Conservation (phyloP, 225 moss, liverwort and hornwort species). For the Thuidium tamariscinum region DNA sequence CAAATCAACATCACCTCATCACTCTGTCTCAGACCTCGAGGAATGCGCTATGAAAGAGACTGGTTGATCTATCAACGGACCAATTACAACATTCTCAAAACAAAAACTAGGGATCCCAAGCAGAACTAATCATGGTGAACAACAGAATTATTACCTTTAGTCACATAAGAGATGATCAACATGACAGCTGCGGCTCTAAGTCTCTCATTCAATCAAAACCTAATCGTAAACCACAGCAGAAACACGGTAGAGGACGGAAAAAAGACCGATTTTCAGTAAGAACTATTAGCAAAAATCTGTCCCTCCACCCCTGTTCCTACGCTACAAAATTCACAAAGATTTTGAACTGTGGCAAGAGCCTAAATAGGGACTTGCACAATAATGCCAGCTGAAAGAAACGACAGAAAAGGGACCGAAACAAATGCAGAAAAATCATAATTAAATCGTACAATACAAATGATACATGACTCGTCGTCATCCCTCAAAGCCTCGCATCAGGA, state of each 20-base stretch:
- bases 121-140: neutral
- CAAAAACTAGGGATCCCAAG: neutral
- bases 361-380: neutral
- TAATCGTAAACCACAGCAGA: neutral
- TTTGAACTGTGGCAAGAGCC: neutral
- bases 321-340: neutral
- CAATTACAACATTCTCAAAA: neutral
- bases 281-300: neutral
- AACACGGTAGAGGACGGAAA: neutral
- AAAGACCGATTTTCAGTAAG: neutral
- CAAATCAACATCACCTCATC: neutral
- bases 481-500: neutral
- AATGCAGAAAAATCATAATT: neutral
- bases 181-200: neutral
- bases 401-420: neutral
- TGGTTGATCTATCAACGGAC: neutral
- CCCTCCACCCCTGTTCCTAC: neutral
- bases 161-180: neutral
- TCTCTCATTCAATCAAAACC: neutral
- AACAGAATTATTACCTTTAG: neutral
- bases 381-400: neutral
- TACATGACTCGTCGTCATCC: constrained; percentile 3
- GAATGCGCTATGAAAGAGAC: neutral
- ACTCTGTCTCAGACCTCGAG: neutral
- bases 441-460: constrained; percentile 12